phyloP scores from a whole-genome alignment of 192 early-diverging fungal genomes.

The Coemansia guatemalensis region DNA sequence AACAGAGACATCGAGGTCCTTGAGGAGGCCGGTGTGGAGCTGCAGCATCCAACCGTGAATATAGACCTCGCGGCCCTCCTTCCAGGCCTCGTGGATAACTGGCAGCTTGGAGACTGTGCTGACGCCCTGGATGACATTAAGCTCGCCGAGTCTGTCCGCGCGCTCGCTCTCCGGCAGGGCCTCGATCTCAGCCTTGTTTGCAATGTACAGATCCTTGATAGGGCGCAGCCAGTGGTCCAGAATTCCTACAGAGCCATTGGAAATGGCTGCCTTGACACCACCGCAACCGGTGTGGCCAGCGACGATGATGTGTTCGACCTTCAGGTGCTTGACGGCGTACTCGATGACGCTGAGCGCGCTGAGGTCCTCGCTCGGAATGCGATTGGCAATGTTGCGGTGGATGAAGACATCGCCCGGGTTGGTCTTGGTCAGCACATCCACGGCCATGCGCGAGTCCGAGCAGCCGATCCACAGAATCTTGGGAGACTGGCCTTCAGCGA shows the following conservation, averaged over 20 bases:
- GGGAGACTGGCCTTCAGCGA: slow-evolving; percentile 76
- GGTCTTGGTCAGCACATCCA: slow-evolving; percentile 67
- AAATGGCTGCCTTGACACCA: slow-evolving; percentile 64
- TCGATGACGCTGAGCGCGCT: slow-evolving; percentile 84
- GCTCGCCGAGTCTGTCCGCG: slow-evolving; percentile 60
- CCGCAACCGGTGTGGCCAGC: slow-evolving; percentile 84
- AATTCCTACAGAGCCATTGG: slow-evolving; percentile 64
- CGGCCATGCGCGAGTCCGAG: slow-evolving; percentile 90
- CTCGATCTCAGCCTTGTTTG: slow-evolving; percentile 57
- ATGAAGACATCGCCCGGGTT: slow-evolving; percentile 86
- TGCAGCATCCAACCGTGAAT: slow-evolving; percentile 76
- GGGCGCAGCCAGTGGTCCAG: slow-evolving; percentile 90
- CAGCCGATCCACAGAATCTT: slow-evolving; percentile 89
- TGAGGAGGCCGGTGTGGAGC: slow-evolving; percentile 59
- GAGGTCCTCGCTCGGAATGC: slow-evolving; percentile 78
- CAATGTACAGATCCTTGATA: slow-evolving; percentile 80
- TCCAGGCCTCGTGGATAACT: slow-evolving; percentile 85
- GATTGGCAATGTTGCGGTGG: slow-evolving; percentile 97
- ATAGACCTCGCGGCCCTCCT: slow-evolving; percentile 63
- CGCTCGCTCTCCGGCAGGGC: slow-evolving; percentile 55
- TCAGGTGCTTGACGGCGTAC: slow-evolving; percentile 89
- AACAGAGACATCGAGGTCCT: slow-evolving; percentile 44
- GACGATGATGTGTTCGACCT: slow-evolving; percentile 92
- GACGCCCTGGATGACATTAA: slow-evolving; percentile 77
- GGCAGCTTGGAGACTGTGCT: slow-evolving; percentile 69